Evolutionary conservation across 305 asterid genomes (phyloP).

Genomic region (Andrographis paniculata): DNA sequence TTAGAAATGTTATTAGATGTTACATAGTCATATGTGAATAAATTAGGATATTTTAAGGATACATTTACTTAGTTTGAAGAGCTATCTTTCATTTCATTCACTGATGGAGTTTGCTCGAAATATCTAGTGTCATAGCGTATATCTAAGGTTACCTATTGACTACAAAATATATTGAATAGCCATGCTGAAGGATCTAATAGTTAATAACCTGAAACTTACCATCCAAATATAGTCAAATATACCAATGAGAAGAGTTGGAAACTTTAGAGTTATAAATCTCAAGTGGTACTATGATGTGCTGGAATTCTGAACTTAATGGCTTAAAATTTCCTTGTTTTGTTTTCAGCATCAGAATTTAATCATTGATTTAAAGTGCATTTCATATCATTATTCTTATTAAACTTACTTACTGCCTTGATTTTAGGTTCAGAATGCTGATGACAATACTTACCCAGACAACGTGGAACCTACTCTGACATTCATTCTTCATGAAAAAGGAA

Average conservation of each 20-base stretch:
- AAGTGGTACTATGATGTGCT: neutral
- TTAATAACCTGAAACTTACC: neutral
- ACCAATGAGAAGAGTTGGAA: no score
- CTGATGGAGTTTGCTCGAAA: neutral
- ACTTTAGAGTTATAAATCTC: neutral
- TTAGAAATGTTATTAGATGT: neutral
- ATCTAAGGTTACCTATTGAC: neutral
- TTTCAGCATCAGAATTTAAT: neutral
- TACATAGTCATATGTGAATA: no score
- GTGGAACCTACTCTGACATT: slow-evolving; percentile 85
- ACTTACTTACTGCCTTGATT: neutral
- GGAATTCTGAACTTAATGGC: neutral
- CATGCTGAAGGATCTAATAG: no score
- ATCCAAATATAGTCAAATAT: no score
- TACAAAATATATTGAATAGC: neutral
- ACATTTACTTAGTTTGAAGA: neutral
- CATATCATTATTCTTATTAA: neutral
- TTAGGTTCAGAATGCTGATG: slow-evolving; percentile 99
- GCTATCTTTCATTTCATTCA: neutral
- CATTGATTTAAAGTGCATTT: neutral
- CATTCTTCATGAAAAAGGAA: slow-evolving; percentile 69
- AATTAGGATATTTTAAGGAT: neutral
- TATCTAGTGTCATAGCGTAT: no score
- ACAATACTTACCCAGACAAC: slow-evolving; percentile 56
- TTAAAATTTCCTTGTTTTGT: neutral